These are phyloP conservation scores for Fusarium papillatum DNA, from an alignment of 2,329 filamentous ascomycete genomes.

Conservation along the genomic window DNA sequence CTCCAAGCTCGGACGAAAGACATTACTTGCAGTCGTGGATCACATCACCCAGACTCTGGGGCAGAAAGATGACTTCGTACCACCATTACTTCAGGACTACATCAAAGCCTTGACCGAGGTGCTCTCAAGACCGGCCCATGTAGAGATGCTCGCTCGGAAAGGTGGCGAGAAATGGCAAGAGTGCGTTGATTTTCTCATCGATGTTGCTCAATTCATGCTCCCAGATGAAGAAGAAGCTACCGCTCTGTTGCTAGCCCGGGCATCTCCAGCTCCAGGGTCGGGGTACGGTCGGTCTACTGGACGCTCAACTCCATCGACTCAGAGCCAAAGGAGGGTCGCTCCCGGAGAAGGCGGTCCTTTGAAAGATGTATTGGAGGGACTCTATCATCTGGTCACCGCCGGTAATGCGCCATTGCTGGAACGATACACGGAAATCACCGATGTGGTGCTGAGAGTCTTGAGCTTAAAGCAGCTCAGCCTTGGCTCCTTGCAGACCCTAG, in stretches of 20 bases:
- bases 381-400: conserved; percentile 73
- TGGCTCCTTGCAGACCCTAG: conserved; percentile 76
- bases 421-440: conserved; percentile 68
- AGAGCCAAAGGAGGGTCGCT: conserved; percentile 46
- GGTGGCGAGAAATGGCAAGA: conserved; percentile 74
- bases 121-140: conserved; percentile 80
- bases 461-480: conserved; percentile 69
- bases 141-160: conserved; percentile 79
- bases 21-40: conserved; percentile 82
- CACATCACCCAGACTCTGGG: conserved; percentile 84
- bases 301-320: conserved; percentile 46
- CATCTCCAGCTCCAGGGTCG: conserved; percentile 61
- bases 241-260: conserved; percentile 50
- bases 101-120: conserved; percentile 80
- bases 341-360: conserved; percentile 50
- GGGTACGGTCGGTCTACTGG: conserved; percentile 45
- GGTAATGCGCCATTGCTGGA: conserved; percentile 76
- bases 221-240: conserved; percentile 56
- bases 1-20: conserved; percentile 79
- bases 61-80: conserved; percentile 72
- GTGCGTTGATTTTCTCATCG: conserved; percentile 79
- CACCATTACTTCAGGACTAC: conserved; percentile 82
- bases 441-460: conserved; percentile 72
- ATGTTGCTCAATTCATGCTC: conserved; percentile 66
- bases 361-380: conserved; percentile 67